Base-by-base conservation (phyloP, 1,284 basidiomycete species). In the Pyrrhoderma lamaoense region DNA sequence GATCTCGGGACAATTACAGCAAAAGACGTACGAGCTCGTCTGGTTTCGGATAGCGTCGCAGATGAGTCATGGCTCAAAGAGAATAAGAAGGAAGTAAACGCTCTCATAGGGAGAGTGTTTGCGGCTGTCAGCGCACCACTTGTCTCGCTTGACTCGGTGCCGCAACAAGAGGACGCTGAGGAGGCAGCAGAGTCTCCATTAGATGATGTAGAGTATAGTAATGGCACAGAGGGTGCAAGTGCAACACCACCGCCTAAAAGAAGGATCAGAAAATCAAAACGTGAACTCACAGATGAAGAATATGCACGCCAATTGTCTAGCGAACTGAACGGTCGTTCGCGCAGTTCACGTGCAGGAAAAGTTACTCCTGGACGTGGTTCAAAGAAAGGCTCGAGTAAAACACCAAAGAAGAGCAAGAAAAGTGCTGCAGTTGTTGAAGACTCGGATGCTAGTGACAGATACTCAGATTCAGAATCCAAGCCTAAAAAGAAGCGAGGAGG, bases 1-100 rank as follows among this genome's bases (percentile, higher is more conserved):
- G 82, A 89, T 70, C 73, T 89, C 59, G 56, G 69, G 42, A 85
- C 80, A 40, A 85, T 89, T 65, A 85, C 81, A 61, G 85, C 85
- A 48, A 88, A 85, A 68, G 79, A 80, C 68, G 86, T 89, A 59
- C 76, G 86, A 57, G 79, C 79, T 56, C 73, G 77, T 61, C 70
- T 89, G 39, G 63, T 77, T 54, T 73, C 72, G 47, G 63, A 73
- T 51, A 73, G 76, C 54, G 54, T 54, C 14, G 61, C 87, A 45
- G 78, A 80, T 3, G 51, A 71, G 18, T 77, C 79, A 40, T 67
- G 74, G 54, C 58, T 88, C 48, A 81, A 76, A 58, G 71, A 75
- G 57, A 68, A 80, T 64, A 85, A 79, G 60, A 63, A 67, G 9
- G 74, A 72, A 18, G 71, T 89, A 42, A 79, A 87, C 62, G 60